phyloP scores from a whole-genome alignment of 2,329 filamentous ascomycete species.

The Sclerotiophoma versabilis region DNA sequence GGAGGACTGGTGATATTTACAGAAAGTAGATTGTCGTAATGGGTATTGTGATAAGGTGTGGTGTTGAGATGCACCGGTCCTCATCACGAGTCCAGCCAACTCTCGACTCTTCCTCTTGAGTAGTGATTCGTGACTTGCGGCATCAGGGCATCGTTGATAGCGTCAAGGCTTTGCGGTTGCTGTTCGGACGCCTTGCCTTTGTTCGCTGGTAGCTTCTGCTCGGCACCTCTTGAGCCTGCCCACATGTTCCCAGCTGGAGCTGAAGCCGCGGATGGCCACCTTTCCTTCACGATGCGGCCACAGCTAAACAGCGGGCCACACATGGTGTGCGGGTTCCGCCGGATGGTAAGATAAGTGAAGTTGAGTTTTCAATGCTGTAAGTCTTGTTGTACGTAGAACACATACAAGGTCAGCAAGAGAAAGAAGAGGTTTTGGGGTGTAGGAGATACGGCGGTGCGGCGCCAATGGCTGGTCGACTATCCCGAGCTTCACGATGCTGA shows the following conservation, averaged over 20 bases:
- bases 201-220: not conserved
- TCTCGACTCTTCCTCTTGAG: constrained; percentile 12
- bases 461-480: constrained; percentile 11
- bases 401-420: not conserved
- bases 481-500: constrained; percentile 7
- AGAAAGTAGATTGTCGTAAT: constrained; percentile 21
- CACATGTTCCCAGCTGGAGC: constrained; percentile 17
- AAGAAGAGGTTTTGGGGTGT: not conserved
- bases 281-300: constrained; percentile 12
- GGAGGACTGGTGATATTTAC: constrained; percentile 58
- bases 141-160: constrained; percentile 11
- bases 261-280: constrained; percentile 13
- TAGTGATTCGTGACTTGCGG: constrained; percentile 19
- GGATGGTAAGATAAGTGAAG: too few species aligned
- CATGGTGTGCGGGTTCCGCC: not conserved
- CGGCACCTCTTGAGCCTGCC: constrained; percentile 11
- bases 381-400: not conserved
- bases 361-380: not conserved
- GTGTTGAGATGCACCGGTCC: not conserved
- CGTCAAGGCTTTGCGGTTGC: constrained; percentile 1
- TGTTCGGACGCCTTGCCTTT: not conserved
- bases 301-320: constrained; percentile 9
- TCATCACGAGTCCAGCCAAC: constrained; percentile 4
- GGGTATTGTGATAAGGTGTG: not conserved
- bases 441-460: constrained; percentile 1